Base-by-base conservation (phyloP, 176 grass and related monocot species). In the Rhynchospora tenuis region DNA sequence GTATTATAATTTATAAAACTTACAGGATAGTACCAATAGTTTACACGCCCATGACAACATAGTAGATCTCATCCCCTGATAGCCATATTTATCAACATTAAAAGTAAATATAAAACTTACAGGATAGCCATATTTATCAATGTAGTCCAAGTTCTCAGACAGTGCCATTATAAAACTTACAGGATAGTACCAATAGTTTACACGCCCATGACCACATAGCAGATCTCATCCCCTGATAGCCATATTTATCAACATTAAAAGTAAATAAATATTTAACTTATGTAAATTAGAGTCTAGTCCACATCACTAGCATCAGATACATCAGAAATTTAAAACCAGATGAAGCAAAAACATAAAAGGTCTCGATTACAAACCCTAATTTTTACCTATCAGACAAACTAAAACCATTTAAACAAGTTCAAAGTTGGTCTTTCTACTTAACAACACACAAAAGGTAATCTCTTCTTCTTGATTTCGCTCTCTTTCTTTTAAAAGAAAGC, bases 401-500 rank as follows among this genome's bases (percentile, higher is more conserved):
- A 31, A 31, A 77, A 77, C 73, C 73, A 19, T 77, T 72, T 77
- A 56, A 43, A 46, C 26, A 28, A 77, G 80, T 81, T 81, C 56
- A 81, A 47, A 63, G 78, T 46, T 7, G 57, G 78, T 63, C 78
- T 44, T 24, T 63, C 59, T 61, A 63, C 29, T 63, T 81, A n/a
- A 82, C 58, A 68, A 29, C 61, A 67, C 26, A 22, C 57, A 82
- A 82, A 82, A 59, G 13, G 9, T 42, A 59, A 61, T 50, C 13
- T 16, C 38, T 65, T 19, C 46, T 33, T 22, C 19, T 15, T 28
- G 52, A 5, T 77, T 14, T 33, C 10, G 33, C 44, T 28, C 52
- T 47, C 44, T 28, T 14, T 67, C 11, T 64, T 59, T 94, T 78
- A 98, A 87, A 99, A 95, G 89, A 98, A 95, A 64, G 96, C 96